These are phyloP conservation scores for Clavariopsis aquatica DNA, from an alignment of 495 filamentous ascomycete species.

Conservation along the genomic window DNA sequence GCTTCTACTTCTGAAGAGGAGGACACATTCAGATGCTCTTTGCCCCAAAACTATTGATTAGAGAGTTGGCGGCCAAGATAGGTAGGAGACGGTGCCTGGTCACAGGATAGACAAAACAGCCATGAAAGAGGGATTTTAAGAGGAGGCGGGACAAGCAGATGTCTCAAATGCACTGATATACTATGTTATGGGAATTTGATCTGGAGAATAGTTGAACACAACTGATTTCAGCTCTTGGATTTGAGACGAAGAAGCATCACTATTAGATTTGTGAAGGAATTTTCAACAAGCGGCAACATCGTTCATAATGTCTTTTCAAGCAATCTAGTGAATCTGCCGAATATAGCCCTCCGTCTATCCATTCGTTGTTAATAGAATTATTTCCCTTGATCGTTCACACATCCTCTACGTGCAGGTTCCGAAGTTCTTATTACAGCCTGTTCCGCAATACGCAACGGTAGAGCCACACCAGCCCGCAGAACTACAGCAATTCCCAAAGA, in stretches of 20 bases:
- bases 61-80: not conserved
- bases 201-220: too few relatives aligned
- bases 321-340: too few relatives aligned
- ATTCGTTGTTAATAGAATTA: too few relatives aligned
- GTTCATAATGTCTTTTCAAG: too few relatives aligned
- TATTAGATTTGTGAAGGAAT: too few relatives aligned
- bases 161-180: too few relatives aligned
- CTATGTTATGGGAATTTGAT: too few relatives aligned
- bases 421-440: not conserved
- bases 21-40: not conserved
- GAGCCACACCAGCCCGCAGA: constrained; percentile 22
- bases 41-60: not conserved
- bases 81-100: not conserved
- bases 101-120: not conserved
- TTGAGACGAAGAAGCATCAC: too few relatives aligned
- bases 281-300: too few relatives aligned
- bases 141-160: not conserved
- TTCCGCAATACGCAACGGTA: not conserved
- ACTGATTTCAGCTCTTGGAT: too few relatives aligned
- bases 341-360: too few relatives aligned
- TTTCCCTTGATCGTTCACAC: too few relatives aligned
- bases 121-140: not conserved
- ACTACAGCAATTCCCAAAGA: constrained; percentile 24
- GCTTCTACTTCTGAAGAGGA: not conserved
- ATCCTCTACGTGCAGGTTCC: not conserved